Conservation (phyloP, 805 yeast species). For the Maudiozyma pseudohumilis region DNA sequence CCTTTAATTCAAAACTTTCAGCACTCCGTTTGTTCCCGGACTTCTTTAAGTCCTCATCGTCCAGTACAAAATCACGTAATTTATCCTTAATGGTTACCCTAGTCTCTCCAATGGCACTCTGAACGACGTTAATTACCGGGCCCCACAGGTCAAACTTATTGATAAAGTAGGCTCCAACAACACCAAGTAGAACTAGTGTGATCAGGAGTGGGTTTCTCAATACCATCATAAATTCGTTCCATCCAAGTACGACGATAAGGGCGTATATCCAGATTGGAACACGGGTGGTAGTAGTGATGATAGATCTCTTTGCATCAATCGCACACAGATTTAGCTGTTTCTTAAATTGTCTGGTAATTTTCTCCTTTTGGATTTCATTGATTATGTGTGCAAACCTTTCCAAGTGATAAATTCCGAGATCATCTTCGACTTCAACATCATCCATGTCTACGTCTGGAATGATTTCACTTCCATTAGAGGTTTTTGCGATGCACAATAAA, state of each 20-base stretch:
- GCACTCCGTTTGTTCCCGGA: not conserved
- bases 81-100: slow-evolving; percentile 46
- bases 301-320: slow-evolving; percentile 82
- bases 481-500: slow-evolving; percentile 44
- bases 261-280: slow-evolving; percentile 79
- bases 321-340: slow-evolving; percentile 70
- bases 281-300: slow-evolving; percentile 62
- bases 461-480: slow-evolving; percentile 44
- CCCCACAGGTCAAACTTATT: slow-evolving; percentile 65
- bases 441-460: slow-evolving; percentile 46
- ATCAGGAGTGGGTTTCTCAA: slow-evolving; percentile 79
- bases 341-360: slow-evolving; percentile 50
- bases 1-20: slow-evolving; percentile 1
- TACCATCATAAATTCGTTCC: slow-evolving; percentile 91
- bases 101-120: slow-evolving; percentile 49
- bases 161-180: slow-evolving; percentile 56
- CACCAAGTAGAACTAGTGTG: slow-evolving; percentile 44
- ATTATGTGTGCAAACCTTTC: slow-evolving; percentile 49
- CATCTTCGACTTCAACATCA: slow-evolving; percentile 26
- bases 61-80: slow-evolving; percentile 48
- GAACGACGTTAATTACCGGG: slow-evolving; percentile 55
- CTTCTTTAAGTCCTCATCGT: slow-evolving; percentile 31
- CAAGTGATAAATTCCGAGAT: slow-evolving; percentile 33
- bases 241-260: slow-evolving; percentile 68
- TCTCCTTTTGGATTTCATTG: slow-evolving; percentile 45